These are phyloP conservation scores for Ogataea haglerorum DNA, from an alignment of 805 yeast species.

Conservation along the genomic window DNA sequence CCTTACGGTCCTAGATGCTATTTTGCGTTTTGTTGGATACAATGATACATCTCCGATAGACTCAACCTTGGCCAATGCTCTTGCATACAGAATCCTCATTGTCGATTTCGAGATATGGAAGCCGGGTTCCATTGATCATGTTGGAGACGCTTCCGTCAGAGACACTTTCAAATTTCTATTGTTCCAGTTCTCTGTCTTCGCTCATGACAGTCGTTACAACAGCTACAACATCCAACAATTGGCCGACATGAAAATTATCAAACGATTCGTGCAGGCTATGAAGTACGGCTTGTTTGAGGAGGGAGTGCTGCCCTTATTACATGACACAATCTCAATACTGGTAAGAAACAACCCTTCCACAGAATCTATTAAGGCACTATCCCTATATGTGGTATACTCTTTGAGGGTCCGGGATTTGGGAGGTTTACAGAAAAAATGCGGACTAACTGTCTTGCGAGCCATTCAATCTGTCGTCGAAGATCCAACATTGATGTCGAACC, in stretches of 20 bases:
- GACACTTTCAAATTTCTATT: slow-evolving; percentile 52
- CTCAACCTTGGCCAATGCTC: slow-evolving; percentile 53
- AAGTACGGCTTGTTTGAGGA: slow-evolving; percentile 39
- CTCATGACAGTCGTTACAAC: slow-evolving; percentile 49
- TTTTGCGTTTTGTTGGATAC: slow-evolving; percentile 56
- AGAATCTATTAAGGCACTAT: slow-evolving; percentile 51
- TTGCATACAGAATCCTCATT: slow-evolving; percentile 55
- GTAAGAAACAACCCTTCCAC: slow-evolving; percentile 48
- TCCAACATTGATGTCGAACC: slow-evolving; percentile 18
- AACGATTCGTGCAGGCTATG: slow-evolving; percentile 47
- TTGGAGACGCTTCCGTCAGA: slow-evolving; percentile 21
- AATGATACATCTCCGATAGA: slow-evolving; percentile 46
- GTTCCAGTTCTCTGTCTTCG: slow-evolving; percentile 55
- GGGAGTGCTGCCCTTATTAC: slow-evolving; percentile 36
- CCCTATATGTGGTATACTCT: slow-evolving; percentile 50
- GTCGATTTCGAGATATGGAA: slow-evolving; percentile 64
- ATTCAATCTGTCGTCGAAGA: slow-evolving; percentile 41
- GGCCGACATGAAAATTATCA: slow-evolving; percentile 45
- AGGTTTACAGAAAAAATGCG: slow-evolving; percentile 28
- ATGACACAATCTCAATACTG: slow-evolving; percentile 38
- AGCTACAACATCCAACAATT: slow-evolving; percentile 52
- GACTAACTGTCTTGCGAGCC: slow-evolving; percentile 35
- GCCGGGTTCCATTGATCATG: slow-evolving; percentile 18
- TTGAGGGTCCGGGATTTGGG: slow-evolving; percentile 29
- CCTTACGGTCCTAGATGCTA: slow-evolving; percentile 44